These are phyloP conservation scores for sorghum (Sorghum bicolor) DNA, from an alignment of 176 grass and related monocot genomes.

Conservation along the genomic window Sorghum_bicolor_NCBIv3 NC_012873.2:51398501-51399000, in stretches of 20 bases:
- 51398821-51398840: background rate
- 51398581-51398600: constrained; percentile 44
- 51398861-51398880: constrained; percentile 22
- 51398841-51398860: background rate
- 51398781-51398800: background rate
- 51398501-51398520: constrained; percentile 9
- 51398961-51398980: background rate
- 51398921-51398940: background rate
- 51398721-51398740: no score
- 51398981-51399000: no score
- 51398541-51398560: constrained; percentile 41
- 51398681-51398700: constrained; percentile 42
- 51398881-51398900: background rate
- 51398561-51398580: constrained; percentile 43
- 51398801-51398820: background rate
- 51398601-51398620: constrained; percentile 45
- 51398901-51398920: background rate
- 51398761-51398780: background rate
- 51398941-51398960: background rate
- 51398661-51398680: constrained; percentile 40
- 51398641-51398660: constrained; percentile 46
- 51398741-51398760: background rate
- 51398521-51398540: constrained; percentile 41
- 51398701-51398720: no score
- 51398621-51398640: constrained; percentile 41